These are phyloP conservation scores for Penicillium herquei DNA, from an alignment of 495 filamentous ascomycete genomes.

Conservation along the genomic window DNA sequence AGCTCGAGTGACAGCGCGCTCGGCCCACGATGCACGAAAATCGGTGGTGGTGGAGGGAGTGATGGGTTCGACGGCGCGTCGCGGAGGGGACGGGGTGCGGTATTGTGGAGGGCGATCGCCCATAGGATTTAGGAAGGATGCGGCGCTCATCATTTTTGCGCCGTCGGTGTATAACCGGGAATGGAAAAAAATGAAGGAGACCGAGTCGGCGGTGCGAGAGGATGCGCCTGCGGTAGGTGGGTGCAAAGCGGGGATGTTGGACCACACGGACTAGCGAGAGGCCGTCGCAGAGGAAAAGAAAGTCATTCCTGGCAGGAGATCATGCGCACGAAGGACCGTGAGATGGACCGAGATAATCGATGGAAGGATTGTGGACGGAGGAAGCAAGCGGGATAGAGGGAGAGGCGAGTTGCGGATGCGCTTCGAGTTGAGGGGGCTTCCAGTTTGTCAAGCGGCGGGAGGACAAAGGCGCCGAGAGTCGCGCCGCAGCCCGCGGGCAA, in stretches of 20 bases:
- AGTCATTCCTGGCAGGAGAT: constrained; percentile 46
- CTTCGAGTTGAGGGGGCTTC: constrained; percentile 33
- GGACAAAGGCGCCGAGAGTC: constrained; percentile 36
- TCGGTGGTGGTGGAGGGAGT: constrained; percentile 42
- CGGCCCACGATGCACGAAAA: constrained; percentile 31
- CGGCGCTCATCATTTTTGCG: constrained; percentile 43
- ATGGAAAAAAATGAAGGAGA: constrained; percentile 8
- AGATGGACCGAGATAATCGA: constrained; percentile 22
- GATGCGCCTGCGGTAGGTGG: constrained; percentile 42
- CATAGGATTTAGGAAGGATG: constrained; percentile 43
- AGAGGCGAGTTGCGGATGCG: constrained; percentile 35
- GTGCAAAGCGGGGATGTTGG: constrained; percentile 49
- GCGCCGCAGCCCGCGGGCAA: constrained; percentile 35
- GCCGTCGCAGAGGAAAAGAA: constrained; percentile 41
- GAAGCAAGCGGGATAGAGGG: constrained; percentile 17
- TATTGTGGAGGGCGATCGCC: constrained; percentile 48
- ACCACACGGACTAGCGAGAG: constrained; percentile 50
- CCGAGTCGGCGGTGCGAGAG: constrained; percentile 25
- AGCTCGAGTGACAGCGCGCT: constrained; percentile 29
- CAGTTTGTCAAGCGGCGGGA: constrained; percentile 33
- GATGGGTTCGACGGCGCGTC: constrained; percentile 53
- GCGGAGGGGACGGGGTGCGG: constrained; percentile 55
- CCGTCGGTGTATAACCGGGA: constrained; percentile 10
- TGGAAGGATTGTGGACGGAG: constrained; percentile 19
- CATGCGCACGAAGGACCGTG: constrained; percentile 29